Evolutionary conservation across 441 rosid genomes (phyloP), one percentile per base, ranked within the genome.

Genomic region (Erodium moschatum): DNA sequence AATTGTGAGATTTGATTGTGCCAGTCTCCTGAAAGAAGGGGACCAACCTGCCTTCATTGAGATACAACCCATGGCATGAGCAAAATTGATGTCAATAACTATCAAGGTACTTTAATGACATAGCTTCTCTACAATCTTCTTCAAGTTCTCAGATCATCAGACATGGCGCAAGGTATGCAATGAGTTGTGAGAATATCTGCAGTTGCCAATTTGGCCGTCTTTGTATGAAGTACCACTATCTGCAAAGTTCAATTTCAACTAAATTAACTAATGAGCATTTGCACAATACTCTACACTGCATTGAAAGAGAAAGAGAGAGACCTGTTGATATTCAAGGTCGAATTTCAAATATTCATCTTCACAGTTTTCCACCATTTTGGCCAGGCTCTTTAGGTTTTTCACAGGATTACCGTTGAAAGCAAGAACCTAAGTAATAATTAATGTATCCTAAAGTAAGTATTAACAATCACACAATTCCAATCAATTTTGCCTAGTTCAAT

Each of bases 81-180:
- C 50, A 44, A 44, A 44, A 46, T 10, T 46, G 52, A 46, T 46
- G n/a, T 11, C n/a, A 46, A 11, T 46, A 46, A 24, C 27, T 24
- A 24, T 24, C 27, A 24, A 24, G 27, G 27, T 0, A 24, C 27
- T 24, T 24, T 24, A 24, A 24, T 24, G 27, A 24, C 27, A 24
- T 24, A 2, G 27, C 27, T 24, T 10, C 56, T 48, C 15, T 12
- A n/a, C 16, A 12, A 73, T 69, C 74, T 74, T 74, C 71, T 70
- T 81, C 75, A 82, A 19, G 76, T 71, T 82, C 86, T 89, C 69
- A 94, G 96, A 83, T 94, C 97, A 67, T 82, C 90, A 38, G 97
- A 94, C 87, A 91, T 83, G 9, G 97, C 88, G 16, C 94, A 85
- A 68, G 97, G 90, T 80, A 94, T 91, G 81, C 96, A 86, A 71